Evolutionary conservation across 75 land plant species (phyloP).

Genomic region (Pinus tabuliformis): DNA sequence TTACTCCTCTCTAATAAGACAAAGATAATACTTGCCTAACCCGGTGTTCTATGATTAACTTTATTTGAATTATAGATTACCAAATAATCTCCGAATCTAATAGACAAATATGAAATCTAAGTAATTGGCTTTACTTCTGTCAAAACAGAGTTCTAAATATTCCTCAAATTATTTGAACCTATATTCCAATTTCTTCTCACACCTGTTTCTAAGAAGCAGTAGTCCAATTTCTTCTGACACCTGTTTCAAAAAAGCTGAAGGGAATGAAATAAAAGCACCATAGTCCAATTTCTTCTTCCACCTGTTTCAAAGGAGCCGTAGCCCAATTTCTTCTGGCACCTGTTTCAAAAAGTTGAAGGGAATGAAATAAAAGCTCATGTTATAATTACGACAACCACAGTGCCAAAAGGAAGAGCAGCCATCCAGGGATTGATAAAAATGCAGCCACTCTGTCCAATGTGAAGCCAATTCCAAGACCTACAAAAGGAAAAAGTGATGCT

Average conservation of each 20-base stretch:
- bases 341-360: conserved; percentile 27
- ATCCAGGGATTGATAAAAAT: conserved; percentile 21
- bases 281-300: too few species aligned
- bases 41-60: too few species aligned
- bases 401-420: conserved; percentile 32
- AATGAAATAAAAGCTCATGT: conserved; percentile 34
- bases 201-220: too few species aligned
- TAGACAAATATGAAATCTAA: too few species aligned
- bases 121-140: too few species aligned
- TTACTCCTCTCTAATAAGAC: neutral
- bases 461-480: conserved; percentile 32
- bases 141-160: too few species aligned
- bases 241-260: conserved; percentile 28
- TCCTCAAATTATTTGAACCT: conserved; percentile 17
- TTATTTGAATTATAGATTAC: too few species aligned
- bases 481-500: conserved; percentile 26
- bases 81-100: too few species aligned
- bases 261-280: conserved; percentile 23
- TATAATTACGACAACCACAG: conserved; percentile 30
- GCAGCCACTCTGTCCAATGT: conserved; percentile 26
- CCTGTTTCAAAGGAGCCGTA: too few species aligned
- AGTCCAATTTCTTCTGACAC: conserved; percentile 15
- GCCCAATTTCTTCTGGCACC: too few species aligned
- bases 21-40: too few species aligned
- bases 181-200: conserved; percentile 12